Conservation (phyloP, 106 monocot species). For the Platanthera zijinensis region DNA sequence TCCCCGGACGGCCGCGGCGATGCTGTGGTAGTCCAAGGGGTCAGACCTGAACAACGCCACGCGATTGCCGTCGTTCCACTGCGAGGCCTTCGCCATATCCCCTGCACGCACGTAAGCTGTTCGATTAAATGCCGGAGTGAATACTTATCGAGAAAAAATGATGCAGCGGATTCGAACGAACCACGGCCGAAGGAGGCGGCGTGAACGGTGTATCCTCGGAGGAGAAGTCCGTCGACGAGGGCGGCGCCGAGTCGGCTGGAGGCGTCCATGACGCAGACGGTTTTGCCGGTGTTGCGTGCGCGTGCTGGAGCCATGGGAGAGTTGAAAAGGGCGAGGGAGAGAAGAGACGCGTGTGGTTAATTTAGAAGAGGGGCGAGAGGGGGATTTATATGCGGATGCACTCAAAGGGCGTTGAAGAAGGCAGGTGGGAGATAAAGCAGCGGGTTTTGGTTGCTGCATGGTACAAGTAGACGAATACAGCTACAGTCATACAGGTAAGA, state of each 20-base stretch:
- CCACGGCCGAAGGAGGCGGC: slow-evolving; percentile 47
- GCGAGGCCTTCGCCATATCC: slow-evolving; percentile 8
- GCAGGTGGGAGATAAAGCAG: slow-evolving; percentile 22
- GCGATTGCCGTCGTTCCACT: slow-evolving; percentile 21
- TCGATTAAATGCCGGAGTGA: neutral
- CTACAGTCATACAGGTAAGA: too few relatives aligned
- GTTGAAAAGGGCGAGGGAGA: neutral
- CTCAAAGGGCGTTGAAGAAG: slow-evolving; percentile 27
- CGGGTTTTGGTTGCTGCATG: slow-evolving; percentile 23
- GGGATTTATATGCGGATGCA: slow-evolving; percentile 3
- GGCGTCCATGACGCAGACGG: slow-evolving; percentile 88
- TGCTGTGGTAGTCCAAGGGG: slow-evolving; percentile 82
- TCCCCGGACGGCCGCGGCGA: slow-evolving; percentile 65
- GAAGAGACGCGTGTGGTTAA: slow-evolving; percentile 3
- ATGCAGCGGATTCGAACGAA: slow-evolving; percentile 1
- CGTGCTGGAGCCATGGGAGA: slow-evolving; percentile 12
- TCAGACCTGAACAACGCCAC: slow-evolving; percentile 58
- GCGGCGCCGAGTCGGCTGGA: slow-evolving; percentile 39
- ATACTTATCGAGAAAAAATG: neutral
- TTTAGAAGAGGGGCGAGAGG: neutral
- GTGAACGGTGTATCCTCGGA: slow-evolving; percentile 70
- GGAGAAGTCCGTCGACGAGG: slow-evolving; percentile 60
- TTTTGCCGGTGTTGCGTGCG: slow-evolving; percentile 15
- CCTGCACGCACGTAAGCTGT: neutral
- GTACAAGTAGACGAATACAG: too few relatives aligned